Base-by-base conservation (phyloP, 768 basidiomycete species). In the Paxillus involutus region DNA sequence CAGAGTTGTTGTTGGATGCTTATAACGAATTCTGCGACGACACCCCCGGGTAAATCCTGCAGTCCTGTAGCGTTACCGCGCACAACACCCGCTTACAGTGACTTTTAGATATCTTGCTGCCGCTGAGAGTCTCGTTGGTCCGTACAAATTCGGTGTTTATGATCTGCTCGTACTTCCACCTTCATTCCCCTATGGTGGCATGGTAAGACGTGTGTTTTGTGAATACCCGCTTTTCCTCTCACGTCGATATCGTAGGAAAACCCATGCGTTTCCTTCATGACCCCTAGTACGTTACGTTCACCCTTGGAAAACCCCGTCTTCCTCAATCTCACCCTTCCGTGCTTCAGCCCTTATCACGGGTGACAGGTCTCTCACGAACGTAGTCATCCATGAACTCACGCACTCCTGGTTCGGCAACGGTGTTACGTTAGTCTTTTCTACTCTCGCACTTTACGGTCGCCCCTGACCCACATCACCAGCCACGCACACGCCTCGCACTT, bases 351-450 rank as follows among this genome's bases (percentile, higher is more conserved):
- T 97, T 5, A 76, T 98, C 42, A 84, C 94, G 6, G 92, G 93
- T 0, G 96, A 98, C 67, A 82, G 90, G 36, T 81, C 85, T 5
- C 76, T 94, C 10, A 92, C 93, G 8, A 91, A 95, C 65, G 91
- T 96, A 12, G 86, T 94, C 12, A 89, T 93, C 0, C 90, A 96
- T 72, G 93, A 94, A 66, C 73, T 88, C 29, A 85, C 86, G 0
- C 90, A 98, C 65, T 90, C 89, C 3, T 97, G 88, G 85, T 95
- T 93, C 56, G 93, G 93, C n/a, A 94, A 95, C 65, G 89, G 90
- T 21, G 82, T 93, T 52, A 91, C 89, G 88, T 79, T 63, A 55
- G 77, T 64, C 1, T 17, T 75, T 55, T 39, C 24, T 41, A n/a
- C 30, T 41, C 44, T 32, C 21, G 32, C 13, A n/a, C 12, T n/a